Conservation (phyloP, 2,329 filamentous ascomycete species). For the Neonectria sp. region DNA sequence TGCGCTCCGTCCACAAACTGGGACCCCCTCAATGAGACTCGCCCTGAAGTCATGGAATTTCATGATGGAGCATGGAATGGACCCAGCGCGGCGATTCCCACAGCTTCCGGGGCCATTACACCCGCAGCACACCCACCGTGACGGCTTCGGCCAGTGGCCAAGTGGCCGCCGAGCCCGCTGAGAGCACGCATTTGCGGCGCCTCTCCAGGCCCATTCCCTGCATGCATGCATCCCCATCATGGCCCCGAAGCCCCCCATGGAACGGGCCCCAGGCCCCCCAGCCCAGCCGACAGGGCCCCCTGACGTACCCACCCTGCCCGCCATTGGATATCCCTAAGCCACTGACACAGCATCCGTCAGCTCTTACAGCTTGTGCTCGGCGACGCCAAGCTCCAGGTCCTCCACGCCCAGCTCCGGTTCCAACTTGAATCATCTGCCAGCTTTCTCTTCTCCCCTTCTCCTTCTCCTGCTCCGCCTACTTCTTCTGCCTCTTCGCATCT, state of each 20-base stretch:
- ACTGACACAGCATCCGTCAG: slow-evolving; percentile 53
- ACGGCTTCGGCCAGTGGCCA: slow-evolving; percentile 13
- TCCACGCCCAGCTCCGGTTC: slow-evolving; percentile 42
- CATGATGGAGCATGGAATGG: neutral
- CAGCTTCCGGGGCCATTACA: neutral
- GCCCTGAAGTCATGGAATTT: neutral
- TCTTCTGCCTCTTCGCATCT: slow-evolving; percentile 40
- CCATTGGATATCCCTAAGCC: slow-evolving; percentile 47
- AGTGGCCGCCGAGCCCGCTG: slow-evolving; percentile 11
- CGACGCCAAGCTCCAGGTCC: slow-evolving; percentile 61
- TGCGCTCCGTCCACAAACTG: slow-evolving; percentile 19
- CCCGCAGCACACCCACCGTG: slow-evolving; percentile 2
- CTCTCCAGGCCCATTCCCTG: slow-evolving; percentile 26
- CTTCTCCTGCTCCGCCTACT: slow-evolving; percentile 40
- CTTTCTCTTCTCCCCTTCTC: slow-evolving; percentile 37
- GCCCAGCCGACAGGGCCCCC: slow-evolving; percentile 35
- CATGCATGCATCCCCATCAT: slow-evolving; percentile 21
- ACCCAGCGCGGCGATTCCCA: neutral
- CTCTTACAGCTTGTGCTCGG: slow-evolving; percentile 67
- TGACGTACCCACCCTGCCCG: slow-evolving; percentile 29
- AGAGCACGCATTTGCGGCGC: slow-evolving; percentile 17
- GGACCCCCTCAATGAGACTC: slow-evolving; percentile 16
- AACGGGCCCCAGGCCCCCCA: neutral
- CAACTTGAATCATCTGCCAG: slow-evolving; percentile 47
- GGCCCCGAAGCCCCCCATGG: slow-evolving; percentile 9